Evolutionary conservation across 2,329 filamentous ascomycete species (phyloP).

Genomic region (Nannizziopsis arthrosporioides): DNA sequence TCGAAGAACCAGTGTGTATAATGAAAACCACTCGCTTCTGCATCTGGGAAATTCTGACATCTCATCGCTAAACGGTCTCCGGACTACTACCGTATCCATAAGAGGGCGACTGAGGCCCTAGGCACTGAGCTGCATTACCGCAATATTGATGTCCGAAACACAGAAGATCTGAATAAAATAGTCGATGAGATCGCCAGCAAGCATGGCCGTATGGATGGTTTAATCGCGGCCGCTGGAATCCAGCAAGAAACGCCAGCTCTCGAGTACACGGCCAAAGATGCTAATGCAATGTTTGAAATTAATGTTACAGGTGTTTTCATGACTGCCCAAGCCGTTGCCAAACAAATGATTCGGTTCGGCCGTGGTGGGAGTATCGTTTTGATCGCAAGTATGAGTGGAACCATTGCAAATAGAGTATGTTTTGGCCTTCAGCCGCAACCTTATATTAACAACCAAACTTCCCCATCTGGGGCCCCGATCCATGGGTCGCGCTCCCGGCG

Average conservation of each 20-base stretch:
- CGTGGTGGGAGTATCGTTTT: constrained; percentile 49
- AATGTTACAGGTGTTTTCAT: constrained; percentile 53
- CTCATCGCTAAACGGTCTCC: constrained; percentile 27
- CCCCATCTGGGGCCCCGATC: background rate
- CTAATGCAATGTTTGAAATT: constrained; percentile 51
- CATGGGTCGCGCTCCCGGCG: background rate
- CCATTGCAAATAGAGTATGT: constrained; percentile 44
- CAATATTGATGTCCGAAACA: constrained; percentile 68
- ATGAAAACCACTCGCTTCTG: background rate
- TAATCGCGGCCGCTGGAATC: constrained; percentile 59
- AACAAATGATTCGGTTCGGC: constrained; percentile 40
- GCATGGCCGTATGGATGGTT: constrained; percentile 64
- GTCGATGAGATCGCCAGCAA: constrained; percentile 57
- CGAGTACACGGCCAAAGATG: constrained; percentile 57
- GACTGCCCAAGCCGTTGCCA: constrained; percentile 50
- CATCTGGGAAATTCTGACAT: background rate
- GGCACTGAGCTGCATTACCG: constrained; percentile 60
- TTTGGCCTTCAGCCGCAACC: constrained; percentile 5
- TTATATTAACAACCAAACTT: background rate
- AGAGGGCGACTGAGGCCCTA: constrained; percentile 52
- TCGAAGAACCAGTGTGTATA: constrained; percentile 17
- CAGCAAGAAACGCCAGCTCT: constrained; percentile 76
- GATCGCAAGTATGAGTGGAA: constrained; percentile 53
- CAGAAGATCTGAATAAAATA: constrained; percentile 52
- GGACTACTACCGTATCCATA: constrained; percentile 54